Evolutionary conservation across 2,329 filamentous ascomycete species (phyloP), one percentile per base, ranked within the genome.

Genomic region (Fusarium sororula): DNA sequence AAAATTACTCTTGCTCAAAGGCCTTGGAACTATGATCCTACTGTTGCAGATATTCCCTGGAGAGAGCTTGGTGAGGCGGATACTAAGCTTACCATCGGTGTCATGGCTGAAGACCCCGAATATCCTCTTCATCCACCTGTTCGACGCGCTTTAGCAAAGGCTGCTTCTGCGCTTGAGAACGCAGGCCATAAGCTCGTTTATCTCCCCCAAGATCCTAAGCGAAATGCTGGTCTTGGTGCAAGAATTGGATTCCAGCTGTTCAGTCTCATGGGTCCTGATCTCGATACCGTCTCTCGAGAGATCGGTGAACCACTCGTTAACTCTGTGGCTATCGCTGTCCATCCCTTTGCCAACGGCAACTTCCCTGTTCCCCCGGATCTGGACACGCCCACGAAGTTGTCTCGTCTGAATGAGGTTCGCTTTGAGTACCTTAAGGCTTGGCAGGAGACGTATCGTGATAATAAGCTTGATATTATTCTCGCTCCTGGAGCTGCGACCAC

Each of bases 41-140:
- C 81, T 1, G 83, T 81, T 0, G 59, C 85, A 2, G 81, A 82
- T 15, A 78, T 85, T 0, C 86, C 87, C 0, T 90, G 88, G 88
- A 81, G 83, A 28, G 65, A 60, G 2, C 66, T 82, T 2, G 76
- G 72, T 1, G n/a, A 32, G 26, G 56, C 47, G 6, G 38, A 65
- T 8, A 75, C 79, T 0, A 69, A 50, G 58, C 63, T 28, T 70
- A 82, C 81, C 0, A 85, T 90, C 44, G 89, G 89, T 1, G 70
- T 90, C 3, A 75, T 88, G 17, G 65, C 83, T 5, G 85, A 86
- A 50, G 86, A 89, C 70, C 79, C 83, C 0, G 78, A 84, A 4
- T 85, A 85, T 37, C 87, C 86, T 1, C 79, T 89, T 0, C 87
- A 89, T 30, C 87, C 89, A 0, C 85, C 87, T 0, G 83, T 90